A percentile compares a stretch with the other conserved stretches of the same genome.
These are phyloP conservation scores for Roridomyces roridus DNA, from an alignment of 768 basidiomycete species.

Conservation along the genomic window DNA sequence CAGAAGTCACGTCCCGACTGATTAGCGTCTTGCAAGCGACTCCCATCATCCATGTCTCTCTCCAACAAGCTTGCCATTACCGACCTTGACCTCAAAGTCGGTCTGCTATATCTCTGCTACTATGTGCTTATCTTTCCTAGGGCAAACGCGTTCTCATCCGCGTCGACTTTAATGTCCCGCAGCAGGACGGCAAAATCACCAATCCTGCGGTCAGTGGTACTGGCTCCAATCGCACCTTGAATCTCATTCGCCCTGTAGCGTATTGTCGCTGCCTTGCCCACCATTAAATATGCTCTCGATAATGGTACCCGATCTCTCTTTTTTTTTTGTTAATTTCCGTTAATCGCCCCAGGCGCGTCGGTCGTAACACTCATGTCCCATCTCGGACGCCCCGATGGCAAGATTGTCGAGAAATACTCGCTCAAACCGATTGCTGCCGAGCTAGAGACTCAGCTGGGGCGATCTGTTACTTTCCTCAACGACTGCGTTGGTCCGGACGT, in stretches of 20 bases:
- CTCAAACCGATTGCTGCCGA: slow-evolving; percentile 86
- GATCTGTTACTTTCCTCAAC: slow-evolving; percentile 78
- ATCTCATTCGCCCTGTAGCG: slow-evolving; percentile 59
- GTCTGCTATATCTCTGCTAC: too few species aligned
- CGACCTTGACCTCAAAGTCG: slow-evolving; percentile 78
- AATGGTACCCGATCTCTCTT: slow-evolving; percentile 54
- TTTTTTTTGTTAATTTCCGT: slow-evolving; percentile 15
- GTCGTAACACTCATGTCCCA: slow-evolving; percentile 96
- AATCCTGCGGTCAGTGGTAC: slow-evolving; percentile 85
- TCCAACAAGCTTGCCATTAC: slow-evolving; percentile 93
- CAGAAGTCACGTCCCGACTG: slow-evolving; percentile 21
- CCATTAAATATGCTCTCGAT: slow-evolving; percentile 91
- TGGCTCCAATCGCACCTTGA: slow-evolving; percentile 16
- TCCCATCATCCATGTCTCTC: slow-evolving; percentile 83
- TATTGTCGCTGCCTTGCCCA: slow-evolving; percentile 95
- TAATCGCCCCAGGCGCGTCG: slow-evolving; percentile 63
- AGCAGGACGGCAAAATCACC: slow-evolving; percentile 88
- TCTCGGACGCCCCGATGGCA: slow-evolving; percentile 95
- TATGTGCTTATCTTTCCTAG: too few species aligned
- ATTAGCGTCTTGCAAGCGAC: slow-evolving; percentile 23
- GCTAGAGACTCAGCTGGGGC: slow-evolving; percentile 74
- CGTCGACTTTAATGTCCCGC: slow-evolving; percentile 96
- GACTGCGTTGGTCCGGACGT: slow-evolving; percentile 90
- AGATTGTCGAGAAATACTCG: slow-evolving; percentile 87
- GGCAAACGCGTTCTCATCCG: slow-evolving; percentile 91